Conservation (phyloP, 169 alveolate species). For the Plasmodium vivax region DNA sequence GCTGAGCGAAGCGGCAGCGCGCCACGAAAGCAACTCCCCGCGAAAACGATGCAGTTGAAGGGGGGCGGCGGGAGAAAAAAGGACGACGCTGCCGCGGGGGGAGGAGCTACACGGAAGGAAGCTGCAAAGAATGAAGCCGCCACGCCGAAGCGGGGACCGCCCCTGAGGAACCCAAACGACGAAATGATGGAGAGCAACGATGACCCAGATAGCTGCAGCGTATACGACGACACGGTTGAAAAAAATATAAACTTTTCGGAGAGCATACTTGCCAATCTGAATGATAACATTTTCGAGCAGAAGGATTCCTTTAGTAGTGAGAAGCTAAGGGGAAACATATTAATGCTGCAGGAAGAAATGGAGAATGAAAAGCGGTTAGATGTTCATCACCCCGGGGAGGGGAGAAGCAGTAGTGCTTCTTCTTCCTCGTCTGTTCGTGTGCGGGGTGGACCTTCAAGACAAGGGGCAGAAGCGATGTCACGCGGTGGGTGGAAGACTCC, state of each 20-base stretch:
- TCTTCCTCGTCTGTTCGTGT: neutral
- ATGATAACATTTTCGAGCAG: constrained; percentile 15
- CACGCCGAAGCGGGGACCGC: neutral
- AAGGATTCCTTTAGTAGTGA: neutral
- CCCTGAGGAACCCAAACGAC: neutral
- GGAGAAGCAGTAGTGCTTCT: neutral
- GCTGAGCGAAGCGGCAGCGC: neutral
- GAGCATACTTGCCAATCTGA: neutral
- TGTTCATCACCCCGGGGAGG: neutral
- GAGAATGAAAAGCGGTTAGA: neutral
- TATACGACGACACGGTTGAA: constrained; percentile 14
- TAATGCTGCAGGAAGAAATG: neutral
- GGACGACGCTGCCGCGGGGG: neutral
- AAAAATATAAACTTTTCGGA: constrained; percentile 16
- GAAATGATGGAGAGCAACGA: neutral
- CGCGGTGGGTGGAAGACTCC: neutral
- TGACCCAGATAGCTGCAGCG: neutral
- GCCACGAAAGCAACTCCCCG: neutral
- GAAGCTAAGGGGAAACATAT: neutral
- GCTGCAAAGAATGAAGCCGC: neutral
- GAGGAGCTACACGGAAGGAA: neutral
- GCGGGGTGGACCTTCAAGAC: neutral
- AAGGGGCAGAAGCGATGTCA: neutral
- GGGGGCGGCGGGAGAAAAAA: neutral
- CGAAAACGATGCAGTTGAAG: neutral